A percentile compares a stretch with the other conserved stretches of the same genome.
phyloP scores from a whole-genome alignment of 352 stramenopile species.

The Phytophthora agathidicida region DNA sequence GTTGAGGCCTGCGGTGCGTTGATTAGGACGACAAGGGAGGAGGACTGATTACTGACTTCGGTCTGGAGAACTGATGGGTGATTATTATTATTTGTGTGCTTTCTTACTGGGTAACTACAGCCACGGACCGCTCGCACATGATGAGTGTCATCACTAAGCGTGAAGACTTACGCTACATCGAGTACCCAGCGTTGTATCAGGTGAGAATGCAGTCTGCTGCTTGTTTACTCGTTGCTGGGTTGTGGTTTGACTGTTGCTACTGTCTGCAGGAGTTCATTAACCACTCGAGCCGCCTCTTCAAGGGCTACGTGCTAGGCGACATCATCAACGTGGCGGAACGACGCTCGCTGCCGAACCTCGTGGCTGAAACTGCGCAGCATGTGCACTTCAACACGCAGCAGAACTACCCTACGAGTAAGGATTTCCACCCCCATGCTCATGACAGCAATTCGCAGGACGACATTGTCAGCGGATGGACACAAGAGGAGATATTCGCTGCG shows the following conservation, averaged over 20 bases:
- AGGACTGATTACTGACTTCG: too few relatives aligned
- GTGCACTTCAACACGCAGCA: constrained; percentile 87
- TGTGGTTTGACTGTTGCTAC: constrained; percentile 1
- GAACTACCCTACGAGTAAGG: constrained; percentile 68
- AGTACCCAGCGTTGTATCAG: constrained; percentile 75
- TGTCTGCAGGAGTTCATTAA: constrained; percentile 83
- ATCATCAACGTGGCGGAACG: constrained; percentile 79
- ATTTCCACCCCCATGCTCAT: constrained; percentile 52
- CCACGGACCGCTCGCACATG: constrained; percentile 79
- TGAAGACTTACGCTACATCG: constrained; percentile 60
- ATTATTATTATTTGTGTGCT: neutral
- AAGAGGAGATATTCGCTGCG: constrained; percentile 60
- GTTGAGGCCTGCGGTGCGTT: constrained; percentile 81
- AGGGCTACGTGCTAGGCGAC: constrained; percentile 84
- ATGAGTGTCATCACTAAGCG: constrained; percentile 83
- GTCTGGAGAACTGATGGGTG: neutral
- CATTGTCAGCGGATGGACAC: constrained; percentile 13
- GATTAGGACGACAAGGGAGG: neutral
- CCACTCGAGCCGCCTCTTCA: constrained; percentile 79
- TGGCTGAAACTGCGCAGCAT: constrained; percentile 43
- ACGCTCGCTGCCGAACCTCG: constrained; percentile 76
- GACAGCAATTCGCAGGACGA: constrained; percentile 5
- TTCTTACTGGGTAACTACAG: too few relatives aligned
- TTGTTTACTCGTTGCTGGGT: neutral
- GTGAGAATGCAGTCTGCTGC: constrained; percentile 20